Evolutionary conservation across 768 basidiomycete species (phyloP).

Genomic region (Tulasnella sp.): DNA sequence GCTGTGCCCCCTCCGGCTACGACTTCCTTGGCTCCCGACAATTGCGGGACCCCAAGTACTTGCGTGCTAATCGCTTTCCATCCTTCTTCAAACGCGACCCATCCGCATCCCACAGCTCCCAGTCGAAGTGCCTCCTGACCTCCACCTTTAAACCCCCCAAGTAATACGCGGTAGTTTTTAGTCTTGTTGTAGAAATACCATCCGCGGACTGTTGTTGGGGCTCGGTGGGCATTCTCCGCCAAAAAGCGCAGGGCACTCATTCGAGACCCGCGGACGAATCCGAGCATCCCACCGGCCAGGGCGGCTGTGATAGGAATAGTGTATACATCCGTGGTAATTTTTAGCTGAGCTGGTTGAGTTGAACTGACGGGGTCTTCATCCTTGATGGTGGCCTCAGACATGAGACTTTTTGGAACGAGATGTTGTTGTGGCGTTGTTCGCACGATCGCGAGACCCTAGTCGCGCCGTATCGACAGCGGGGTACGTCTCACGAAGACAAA

Average conservation of each 20-base stretch:
- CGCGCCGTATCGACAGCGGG: background rate
- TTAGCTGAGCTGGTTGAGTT: background rate
- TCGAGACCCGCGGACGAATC: slow-evolving; percentile 63
- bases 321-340: slow-evolving; percentile 25
- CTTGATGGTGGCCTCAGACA: slow-evolving; percentile 1
- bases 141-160: slow-evolving; percentile 70
- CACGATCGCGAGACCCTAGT: background rate
- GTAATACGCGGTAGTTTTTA: slow-evolving; percentile 85
- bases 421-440: background rate
- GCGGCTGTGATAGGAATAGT: slow-evolving; percentile 25
- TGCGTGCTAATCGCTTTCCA: slow-evolving; percentile 38
- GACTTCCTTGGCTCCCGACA: slow-evolving; percentile 54
- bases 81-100: slow-evolving; percentile 57
- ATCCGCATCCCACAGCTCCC: slow-evolving; percentile 51
- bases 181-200: slow-evolving; percentile 98
- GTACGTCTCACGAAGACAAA: background rate
- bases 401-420: slow-evolving; percentile 13
- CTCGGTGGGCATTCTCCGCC: slow-evolving; percentile 90
- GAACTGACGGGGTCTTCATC: background rate
- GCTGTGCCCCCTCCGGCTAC: slow-evolving; percentile 70
- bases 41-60: slow-evolving; percentile 42
- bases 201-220: slow-evolving; percentile 81
- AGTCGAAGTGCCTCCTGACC: slow-evolving; percentile 59
- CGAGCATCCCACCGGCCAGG: slow-evolving; percentile 29
- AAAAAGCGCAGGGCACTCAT: slow-evolving; percentile 76